A percentile compares a stretch with the other conserved stretches of the same genome.
phyloP scores from a whole-genome alignment of 2,329 filamentous ascomycete species.

The Sclerotinia minor region DNA sequence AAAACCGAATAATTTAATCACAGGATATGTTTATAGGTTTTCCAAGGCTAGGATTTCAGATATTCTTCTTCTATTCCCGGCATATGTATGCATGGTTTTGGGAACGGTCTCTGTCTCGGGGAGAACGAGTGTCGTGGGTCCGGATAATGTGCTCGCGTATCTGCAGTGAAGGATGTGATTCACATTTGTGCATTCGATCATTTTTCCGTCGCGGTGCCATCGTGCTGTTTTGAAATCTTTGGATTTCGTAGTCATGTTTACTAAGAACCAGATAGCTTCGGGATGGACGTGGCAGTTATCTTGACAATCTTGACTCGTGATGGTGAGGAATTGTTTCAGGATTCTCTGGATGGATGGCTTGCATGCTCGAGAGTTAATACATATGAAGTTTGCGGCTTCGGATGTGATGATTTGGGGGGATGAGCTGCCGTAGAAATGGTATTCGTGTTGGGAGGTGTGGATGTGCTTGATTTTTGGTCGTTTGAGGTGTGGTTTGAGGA shows the following conservation, averaged over 20 bases:
- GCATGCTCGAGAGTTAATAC: neutral
- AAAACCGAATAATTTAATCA: constrained; percentile 22
- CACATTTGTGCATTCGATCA: constrained; percentile 8
- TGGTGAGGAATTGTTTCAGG: neutral
- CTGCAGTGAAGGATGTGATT: constrained; percentile 13
- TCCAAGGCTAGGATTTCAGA: constrained; percentile 10
- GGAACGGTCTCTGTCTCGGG: constrained; percentile 10
- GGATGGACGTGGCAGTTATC: neutral
- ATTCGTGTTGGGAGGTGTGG: neutral
- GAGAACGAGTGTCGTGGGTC: constrained; percentile 19
- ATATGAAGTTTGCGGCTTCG: constrained; percentile 21
- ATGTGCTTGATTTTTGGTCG: neutral
- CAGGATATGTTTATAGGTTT: neutral
- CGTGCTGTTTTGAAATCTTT: neutral
- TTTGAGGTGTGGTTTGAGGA: neutral
- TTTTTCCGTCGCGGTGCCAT: constrained; percentile 23
- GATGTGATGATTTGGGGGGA: neutral
- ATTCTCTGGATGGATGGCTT: neutral
- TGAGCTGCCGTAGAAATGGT: constrained; percentile 8
- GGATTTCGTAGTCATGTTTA: constrained; percentile 9
- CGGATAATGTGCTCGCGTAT: constrained; percentile 6
- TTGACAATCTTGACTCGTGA: constrained; percentile 11
- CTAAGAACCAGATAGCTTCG: constrained; percentile 13
- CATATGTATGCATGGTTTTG: neutral
- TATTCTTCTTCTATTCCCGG: neutral